These are phyloP conservation scores for Boletus mariae DNA, from an alignment of 1,284 basidiomycete genomes.

Conservation along the genomic window DNA sequence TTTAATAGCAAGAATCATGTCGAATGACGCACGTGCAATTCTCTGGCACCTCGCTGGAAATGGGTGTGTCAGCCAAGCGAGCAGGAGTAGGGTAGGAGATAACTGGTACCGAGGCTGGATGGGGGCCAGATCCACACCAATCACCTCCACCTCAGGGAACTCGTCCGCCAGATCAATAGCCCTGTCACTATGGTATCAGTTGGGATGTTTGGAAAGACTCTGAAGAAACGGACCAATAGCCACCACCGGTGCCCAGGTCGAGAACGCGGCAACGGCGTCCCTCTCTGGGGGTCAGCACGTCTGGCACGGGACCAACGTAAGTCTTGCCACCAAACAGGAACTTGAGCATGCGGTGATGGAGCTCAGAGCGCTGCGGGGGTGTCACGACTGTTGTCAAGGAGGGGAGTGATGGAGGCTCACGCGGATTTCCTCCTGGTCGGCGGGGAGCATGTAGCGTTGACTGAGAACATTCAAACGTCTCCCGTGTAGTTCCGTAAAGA, in stretches of 20 bases:
- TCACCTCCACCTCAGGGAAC: slow-evolving; percentile 60
- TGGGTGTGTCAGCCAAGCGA: slow-evolving; percentile 13
- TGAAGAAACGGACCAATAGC: slow-evolving; percentile 45
- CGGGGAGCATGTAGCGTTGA: slow-evolving; percentile 53
- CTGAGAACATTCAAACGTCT: slow-evolving; percentile 51
- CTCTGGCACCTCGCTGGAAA: slow-evolving; percentile 53
- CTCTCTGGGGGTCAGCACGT: slow-evolving; percentile 39
- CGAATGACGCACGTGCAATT: slow-evolving; percentile 57
- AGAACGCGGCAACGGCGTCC: slow-evolving; percentile 43
- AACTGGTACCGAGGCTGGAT: slow-evolving; percentile 58
- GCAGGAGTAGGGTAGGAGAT: slow-evolving; percentile 4
- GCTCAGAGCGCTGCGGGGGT: slow-evolving; percentile 49
- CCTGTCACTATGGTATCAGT: slow-evolving; percentile 34
- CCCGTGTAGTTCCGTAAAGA: slow-evolving; percentile 46
- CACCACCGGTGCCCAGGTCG: slow-evolving; percentile 65
- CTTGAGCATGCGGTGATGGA: slow-evolving; percentile 58
- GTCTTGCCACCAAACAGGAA: slow-evolving; percentile 61
- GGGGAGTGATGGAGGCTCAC: slow-evolving; percentile 31
- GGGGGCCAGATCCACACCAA: slow-evolving; percentile 66
- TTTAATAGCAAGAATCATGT: slow-evolving; percentile 5
- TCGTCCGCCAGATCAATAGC: slow-evolving; percentile 67
- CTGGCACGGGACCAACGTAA: slow-evolving; percentile 59
- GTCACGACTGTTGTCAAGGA: slow-evolving; percentile 5
- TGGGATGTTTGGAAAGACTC: slow-evolving; percentile 7
- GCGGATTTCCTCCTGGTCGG: slow-evolving; percentile 58